These are phyloP conservation scores for Kodamaea derodonti DNA, from an alignment of 1,139 yeast species.

Conservation along the genomic window DNA sequence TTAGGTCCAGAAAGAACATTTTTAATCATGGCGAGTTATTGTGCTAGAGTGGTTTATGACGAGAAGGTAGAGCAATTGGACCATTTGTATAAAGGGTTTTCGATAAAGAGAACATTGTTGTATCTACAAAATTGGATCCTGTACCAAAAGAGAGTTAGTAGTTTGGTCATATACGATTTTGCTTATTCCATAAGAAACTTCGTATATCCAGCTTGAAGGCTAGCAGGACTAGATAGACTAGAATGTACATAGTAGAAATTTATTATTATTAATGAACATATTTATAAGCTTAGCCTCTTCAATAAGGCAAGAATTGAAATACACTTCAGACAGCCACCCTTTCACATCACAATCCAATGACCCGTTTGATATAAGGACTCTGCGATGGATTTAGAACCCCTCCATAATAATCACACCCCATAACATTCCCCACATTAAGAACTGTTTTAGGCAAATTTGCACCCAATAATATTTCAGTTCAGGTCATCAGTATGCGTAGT, in stretches of 20 bases:
- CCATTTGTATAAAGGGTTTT: constrained; percentile 28
- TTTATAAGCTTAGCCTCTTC: too few relatives aligned
- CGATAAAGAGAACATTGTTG: constrained; percentile 33
- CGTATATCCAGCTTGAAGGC: background rate
- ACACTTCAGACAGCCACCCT: too few relatives aligned
- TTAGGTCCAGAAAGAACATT: constrained; percentile 87
- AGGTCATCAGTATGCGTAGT: too few relatives aligned
- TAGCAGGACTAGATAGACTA: background rate
- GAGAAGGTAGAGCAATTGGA: constrained; percentile 51
- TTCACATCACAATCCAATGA: too few relatives aligned
- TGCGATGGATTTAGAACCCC: too few relatives aligned
- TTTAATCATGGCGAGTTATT: constrained; percentile 83
- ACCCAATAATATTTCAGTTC: too few relatives aligned
- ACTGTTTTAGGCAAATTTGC: too few relatives aligned
- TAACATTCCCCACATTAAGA: too few relatives aligned
- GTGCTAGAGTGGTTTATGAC: constrained; percentile 73
- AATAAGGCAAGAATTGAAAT: too few relatives aligned
- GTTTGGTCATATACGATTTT: constrained; percentile 55
- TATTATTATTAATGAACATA: too few relatives aligned
- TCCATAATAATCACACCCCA: too few relatives aligned
- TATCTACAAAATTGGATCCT: constrained; percentile 31
- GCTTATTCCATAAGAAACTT: constrained; percentile 25
- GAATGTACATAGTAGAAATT: background rate
- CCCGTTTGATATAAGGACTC: too few relatives aligned
- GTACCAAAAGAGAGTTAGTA: constrained; percentile 50